Conservation (phyloP, 768 basidiomycete genomes). For the Pleurotus platypus region DNA sequence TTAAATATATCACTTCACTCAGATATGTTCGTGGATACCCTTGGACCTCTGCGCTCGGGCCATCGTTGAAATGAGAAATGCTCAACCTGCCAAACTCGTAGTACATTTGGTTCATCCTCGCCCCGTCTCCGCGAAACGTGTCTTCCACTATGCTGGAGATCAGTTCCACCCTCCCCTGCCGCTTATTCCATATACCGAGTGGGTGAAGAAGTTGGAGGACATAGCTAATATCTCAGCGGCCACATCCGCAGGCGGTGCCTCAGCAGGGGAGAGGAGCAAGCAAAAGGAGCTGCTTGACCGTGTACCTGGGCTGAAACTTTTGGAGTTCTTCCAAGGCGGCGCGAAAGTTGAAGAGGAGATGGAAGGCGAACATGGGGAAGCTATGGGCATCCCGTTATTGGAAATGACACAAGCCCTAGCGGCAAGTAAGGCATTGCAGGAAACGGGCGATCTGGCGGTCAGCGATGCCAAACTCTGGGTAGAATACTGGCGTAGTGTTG, state of each 20-base stretch:
- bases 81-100: slow-evolving; percentile 2
- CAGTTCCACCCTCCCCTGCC: slow-evolving; percentile 11
- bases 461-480: slow-evolving; percentile 10
- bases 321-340: slow-evolving; percentile 12
- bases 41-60: slow-evolving; percentile 17
- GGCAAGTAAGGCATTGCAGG: background rate
- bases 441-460: background rate
- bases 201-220: slow-evolving; percentile 15
- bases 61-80: slow-evolving; percentile 13
- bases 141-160: slow-evolving; percentile 12
- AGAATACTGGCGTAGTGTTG: slow-evolving; percentile 9
- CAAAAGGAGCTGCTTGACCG: background rate
- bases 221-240: background rate
- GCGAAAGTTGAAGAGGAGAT: background rate
- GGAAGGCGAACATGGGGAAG: slow-evolving; percentile 4
- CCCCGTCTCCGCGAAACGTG: slow-evolving; percentile 12
- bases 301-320: slow-evolving; percentile 11
- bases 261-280: background rate
- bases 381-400: slow-evolving; percentile 12
- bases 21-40: slow-evolving; percentile 21
- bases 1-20: background rate
- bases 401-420: slow-evolving; percentile 6
- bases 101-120: slow-evolving; percentile 17
- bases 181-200: slow-evolving; percentile 17
- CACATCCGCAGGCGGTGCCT: background rate